phyloP scores from a whole-genome alignment of 1,139 yeast species.

The Pichia terricola region DNA sequence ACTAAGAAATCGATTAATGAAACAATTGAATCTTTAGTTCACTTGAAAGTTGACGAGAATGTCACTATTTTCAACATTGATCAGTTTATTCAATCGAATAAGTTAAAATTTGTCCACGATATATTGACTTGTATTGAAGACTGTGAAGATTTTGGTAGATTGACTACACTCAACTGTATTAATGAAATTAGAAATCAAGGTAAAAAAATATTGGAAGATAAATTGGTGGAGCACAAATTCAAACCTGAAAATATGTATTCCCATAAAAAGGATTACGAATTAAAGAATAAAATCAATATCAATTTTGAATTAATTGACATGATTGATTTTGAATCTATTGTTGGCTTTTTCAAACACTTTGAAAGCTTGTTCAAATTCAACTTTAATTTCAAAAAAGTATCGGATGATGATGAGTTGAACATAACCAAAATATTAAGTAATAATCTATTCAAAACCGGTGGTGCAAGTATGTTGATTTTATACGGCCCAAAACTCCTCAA shows the following conservation, averaged over 20 bases:
- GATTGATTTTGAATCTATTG: constrained; percentile 39
- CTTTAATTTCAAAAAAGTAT: background rate
- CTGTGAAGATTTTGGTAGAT: constrained; percentile 64
- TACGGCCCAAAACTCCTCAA: constrained; percentile 23
- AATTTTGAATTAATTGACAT: constrained; percentile 60
- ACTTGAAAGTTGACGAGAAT: constrained; percentile 39
- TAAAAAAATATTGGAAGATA: constrained; percentile 44
- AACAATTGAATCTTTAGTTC: constrained; percentile 31
- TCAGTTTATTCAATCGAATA: constrained; percentile 64
- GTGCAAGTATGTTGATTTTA: constrained; percentile 17
- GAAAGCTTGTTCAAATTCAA: constrained; percentile 7
- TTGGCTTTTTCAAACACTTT: constrained; percentile 5
- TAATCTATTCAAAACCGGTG: constrained; percentile 19
- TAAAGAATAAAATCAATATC: constrained; percentile 49
- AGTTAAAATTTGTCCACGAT: constrained; percentile 54
- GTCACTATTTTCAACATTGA: constrained; percentile 57
- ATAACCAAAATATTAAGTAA: constrained; percentile 8
- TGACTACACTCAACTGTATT: constrained; percentile 49
- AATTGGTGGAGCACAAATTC: constrained; percentile 50
- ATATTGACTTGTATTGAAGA: constrained; percentile 53
- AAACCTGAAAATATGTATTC: constrained; percentile 79
- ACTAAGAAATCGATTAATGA: constrained; percentile 46
- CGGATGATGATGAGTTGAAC: constrained; percentile 4
- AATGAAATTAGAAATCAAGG: constrained; percentile 59
- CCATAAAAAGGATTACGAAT: constrained; percentile 49